Conservation (phyloP, 768 basidiomycete species). For the Mycena olivaceomarginata region DNA sequence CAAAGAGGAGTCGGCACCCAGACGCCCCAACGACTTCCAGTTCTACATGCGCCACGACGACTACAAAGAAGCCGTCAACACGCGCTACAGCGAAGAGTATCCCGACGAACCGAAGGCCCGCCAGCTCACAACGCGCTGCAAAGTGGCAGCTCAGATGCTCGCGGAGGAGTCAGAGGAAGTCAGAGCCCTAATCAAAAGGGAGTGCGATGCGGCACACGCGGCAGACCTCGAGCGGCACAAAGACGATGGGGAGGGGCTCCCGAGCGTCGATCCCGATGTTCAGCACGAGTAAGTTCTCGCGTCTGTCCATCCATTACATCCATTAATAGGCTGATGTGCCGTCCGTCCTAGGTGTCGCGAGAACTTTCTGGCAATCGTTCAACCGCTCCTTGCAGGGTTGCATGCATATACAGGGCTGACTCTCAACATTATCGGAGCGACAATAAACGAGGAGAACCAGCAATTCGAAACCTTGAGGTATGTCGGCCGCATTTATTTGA, state of each 20-base stretch:
- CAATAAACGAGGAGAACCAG: background rate
- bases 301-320: too few species aligned
- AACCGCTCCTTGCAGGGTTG: background rate
- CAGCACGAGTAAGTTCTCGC: constrained; percentile 5
- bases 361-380: background rate
- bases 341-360: background rate
- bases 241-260: background rate
- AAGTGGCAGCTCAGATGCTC: background rate
- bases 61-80: background rate
- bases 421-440: background rate
- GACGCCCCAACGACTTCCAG: background rate
- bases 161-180: background rate
- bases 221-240: background rate
- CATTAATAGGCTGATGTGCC: too few species aligned
- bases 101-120: background rate
- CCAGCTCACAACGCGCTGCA: background rate
- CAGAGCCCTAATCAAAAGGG: background rate
- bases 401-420: constrained; percentile 10
- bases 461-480: constrained; percentile 13
- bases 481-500: background rate
- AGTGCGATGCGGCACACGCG: background rate
- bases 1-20: background rate
- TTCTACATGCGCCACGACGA: constrained; percentile 11
- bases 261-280: background rate
- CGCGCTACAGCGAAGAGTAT: background rate